These are phyloP conservation scores for Setaria viridis DNA, from an alignment of 202 grass and related monocot species.

Conservation along the genomic window DNA sequence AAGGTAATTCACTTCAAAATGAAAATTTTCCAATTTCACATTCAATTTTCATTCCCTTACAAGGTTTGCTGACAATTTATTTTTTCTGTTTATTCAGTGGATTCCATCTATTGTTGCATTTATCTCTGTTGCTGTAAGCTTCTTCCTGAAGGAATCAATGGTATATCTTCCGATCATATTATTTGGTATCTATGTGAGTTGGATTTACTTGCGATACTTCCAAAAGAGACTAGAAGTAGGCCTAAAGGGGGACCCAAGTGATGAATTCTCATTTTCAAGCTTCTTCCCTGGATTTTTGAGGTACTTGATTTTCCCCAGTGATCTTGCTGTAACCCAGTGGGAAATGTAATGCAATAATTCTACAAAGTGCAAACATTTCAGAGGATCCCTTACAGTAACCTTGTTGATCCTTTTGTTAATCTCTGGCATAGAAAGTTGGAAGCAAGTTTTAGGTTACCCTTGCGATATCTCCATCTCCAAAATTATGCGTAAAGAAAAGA, in stretches of 20 bases:
- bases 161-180: conserved; percentile 72
- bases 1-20: conserved; percentile 58
- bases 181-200: conserved; percentile 83
- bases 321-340: conserved; percentile 7
- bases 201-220: conserved; percentile 89
- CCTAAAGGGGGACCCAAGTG: conserved; percentile 83
- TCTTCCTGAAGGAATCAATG: conserved; percentile 65
- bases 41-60: background rate
- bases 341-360: background rate
- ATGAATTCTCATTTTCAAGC: conserved; percentile 84
- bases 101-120: conserved; percentile 66
- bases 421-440: background rate
- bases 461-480: background rate
- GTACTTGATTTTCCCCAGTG: conserved; percentile 40
- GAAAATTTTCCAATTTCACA: background rate
- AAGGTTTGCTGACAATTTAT: background rate
- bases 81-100: conserved; percentile 58
- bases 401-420: background rate
- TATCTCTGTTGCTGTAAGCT: conserved; percentile 57
- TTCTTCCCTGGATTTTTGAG: conserved; percentile 87
- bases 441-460: background rate
- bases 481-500: background rate
- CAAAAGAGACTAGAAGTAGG: conserved; percentile 81
- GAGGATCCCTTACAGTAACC: background rate
- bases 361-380: conserved; percentile 12